Evolutionary conservation across 345 rosid species (phyloP).

Genomic region (Populus euphratica): DNA sequence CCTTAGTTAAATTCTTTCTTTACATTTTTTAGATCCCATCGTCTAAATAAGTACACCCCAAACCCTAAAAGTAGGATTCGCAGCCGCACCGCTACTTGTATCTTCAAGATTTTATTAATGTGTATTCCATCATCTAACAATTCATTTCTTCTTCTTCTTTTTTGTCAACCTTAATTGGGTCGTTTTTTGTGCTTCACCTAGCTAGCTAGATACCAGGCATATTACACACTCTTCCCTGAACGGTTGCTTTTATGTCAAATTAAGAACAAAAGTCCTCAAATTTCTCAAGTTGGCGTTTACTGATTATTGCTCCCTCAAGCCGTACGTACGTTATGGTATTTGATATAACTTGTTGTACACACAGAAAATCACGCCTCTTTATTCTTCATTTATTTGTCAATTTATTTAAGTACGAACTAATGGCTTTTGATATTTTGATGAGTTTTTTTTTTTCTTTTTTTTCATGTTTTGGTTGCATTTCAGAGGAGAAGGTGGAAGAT

Average conservation of each 20-base stretch:
- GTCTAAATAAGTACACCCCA: neutral
- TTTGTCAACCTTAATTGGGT: neutral
- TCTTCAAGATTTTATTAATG: neutral
- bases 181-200: neutral
- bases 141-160: neutral
- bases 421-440: neutral
- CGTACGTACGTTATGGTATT: neutral
- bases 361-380: neutral
- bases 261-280: neutral
- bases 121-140: neutral
- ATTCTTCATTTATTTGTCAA: neutral
- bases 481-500: constrained; percentile 15
- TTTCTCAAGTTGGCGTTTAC: neutral
- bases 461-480: neutral
- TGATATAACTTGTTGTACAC: neutral
- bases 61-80: constrained; percentile 17
- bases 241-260: neutral
- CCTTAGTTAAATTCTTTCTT: neutral
- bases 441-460: neutral
- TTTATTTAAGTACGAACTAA: neutral
- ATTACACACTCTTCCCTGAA: neutral
- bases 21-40: neutral
- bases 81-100: neutral
- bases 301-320: neutral
- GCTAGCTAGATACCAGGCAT: neutral